Percentiles rank a stretch among this genome's conserved stretches.
phyloP scores from a whole-genome alignment of 2,329 filamentous ascomycete species.

The Ceratocystis destructans region DNA sequence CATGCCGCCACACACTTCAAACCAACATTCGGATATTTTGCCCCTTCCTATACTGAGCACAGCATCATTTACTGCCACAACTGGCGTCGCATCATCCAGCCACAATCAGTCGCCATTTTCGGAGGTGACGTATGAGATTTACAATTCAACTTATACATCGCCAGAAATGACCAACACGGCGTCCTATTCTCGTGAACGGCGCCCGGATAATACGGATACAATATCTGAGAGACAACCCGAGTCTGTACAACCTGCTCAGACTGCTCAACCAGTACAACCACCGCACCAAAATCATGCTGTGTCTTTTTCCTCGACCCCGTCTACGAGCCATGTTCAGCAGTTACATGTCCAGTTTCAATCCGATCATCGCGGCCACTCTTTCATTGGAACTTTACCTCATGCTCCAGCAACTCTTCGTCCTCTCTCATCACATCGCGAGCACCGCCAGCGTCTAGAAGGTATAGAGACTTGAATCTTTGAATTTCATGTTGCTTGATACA shows the following conservation, averaged over 20 bases:
- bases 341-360: not conserved
- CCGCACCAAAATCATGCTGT: not conserved
- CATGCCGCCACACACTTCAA: not conserved
- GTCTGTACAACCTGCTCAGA: not conserved
- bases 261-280: not conserved
- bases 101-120: not conserved
- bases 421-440: not conserved
- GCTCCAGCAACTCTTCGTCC: not conserved
- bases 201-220: too few relatives aligned
- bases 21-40: not conserved
- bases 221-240: not conserved
- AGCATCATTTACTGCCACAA: not conserved
- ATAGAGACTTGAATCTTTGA: not conserved
- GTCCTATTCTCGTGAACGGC: not conserved
- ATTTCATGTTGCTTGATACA: not conserved
- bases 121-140: not conserved
- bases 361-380: not conserved
- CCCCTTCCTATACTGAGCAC: not conserved
- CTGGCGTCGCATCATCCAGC: not conserved
- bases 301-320: not conserved
- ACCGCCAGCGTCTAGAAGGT: not conserved
- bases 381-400: not conserved
- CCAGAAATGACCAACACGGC: not conserved
- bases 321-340: not conserved
- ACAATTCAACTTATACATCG: not conserved